A percentile compares a stretch with the other conserved stretches of the same genome.
These are phyloP conservation scores for Lyophyllum atratum DNA, from an alignment of 768 basidiomycete genomes.

Conservation along the genomic window DNA sequence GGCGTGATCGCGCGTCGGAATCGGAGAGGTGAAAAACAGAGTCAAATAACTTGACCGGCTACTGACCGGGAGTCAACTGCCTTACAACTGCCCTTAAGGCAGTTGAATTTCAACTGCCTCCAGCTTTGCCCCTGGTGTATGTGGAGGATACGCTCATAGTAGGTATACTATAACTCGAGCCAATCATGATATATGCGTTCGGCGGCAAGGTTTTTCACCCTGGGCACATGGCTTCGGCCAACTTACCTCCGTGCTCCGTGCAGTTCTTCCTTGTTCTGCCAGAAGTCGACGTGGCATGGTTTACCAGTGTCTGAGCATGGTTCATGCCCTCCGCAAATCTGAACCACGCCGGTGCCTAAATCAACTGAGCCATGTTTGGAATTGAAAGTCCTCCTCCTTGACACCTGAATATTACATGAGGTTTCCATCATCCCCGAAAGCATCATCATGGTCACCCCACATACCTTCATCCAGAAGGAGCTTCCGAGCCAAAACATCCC, in stretches of 20 bases:
- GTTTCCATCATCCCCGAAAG: neutral
- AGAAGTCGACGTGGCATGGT: no score
- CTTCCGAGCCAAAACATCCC: neutral
- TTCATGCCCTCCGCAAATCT: neutral
- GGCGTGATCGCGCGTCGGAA: no score
- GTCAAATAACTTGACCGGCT: neutral
- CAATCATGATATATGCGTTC: neutral
- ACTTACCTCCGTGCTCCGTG: no score
- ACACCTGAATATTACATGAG: neutral
- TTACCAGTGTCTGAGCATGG: no score
- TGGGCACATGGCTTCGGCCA: no score
- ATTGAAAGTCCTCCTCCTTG: neutral
- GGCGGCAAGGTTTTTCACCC: neutral
- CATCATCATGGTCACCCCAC: neutral
- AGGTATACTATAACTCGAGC: neutral
- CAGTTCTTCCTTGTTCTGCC: no score
- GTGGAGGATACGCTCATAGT: no score
- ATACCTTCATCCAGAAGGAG: neutral
- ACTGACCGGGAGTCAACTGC: neutral
- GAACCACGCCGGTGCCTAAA: neutral
- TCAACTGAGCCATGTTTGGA: neutral
- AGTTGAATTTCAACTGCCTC: conserved; percentile 3
- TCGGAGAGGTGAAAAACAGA: no score
- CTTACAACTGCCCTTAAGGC: neutral
- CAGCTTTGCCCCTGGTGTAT: conserved; percentile 2